A percentile compares a stretch with the other conserved stretches of the same genome.
Evolutionary conservation across 306 rosid species (phyloP).

Genomic region (Vachellia pachyceras): DNA sequence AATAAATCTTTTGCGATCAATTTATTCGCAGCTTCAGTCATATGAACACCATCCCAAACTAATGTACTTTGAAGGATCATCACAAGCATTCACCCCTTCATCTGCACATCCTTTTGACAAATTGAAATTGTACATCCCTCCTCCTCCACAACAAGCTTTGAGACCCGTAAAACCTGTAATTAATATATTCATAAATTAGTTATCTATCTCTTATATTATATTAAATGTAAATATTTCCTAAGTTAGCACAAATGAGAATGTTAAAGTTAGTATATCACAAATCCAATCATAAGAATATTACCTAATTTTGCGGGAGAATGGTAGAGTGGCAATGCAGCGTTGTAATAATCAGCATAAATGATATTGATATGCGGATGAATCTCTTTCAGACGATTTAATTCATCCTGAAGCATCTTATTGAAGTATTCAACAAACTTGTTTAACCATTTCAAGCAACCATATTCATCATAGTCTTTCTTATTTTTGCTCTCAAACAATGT

Average conservation of each 20-base stretch:
- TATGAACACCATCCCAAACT: slow-evolving; percentile 52
- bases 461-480: not conserved
- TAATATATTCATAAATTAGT: too few relatives aligned
- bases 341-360: not conserved
- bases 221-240: not conserved
- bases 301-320: not conserved
- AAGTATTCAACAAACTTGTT: not conserved
- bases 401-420: not conserved
- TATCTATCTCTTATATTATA: too few relatives aligned
- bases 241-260: not conserved
- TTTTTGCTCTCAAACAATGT: not conserved
- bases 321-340: not conserved
- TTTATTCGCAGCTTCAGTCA: slow-evolving; percentile 60
- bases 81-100: not conserved
- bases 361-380: not conserved
- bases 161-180: slow-evolving; percentile 8
- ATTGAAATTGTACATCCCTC: slow-evolving; percentile 2
- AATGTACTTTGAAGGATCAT: slow-evolving; percentile 40
- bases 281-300: not conserved
- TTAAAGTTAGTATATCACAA: too few relatives aligned
- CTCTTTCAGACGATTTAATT: not conserved
- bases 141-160: slow-evolving; percentile 11
- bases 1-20: slow-evolving; percentile 31
- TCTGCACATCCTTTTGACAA: not conserved
- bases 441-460: not conserved